Evolutionary conservation across 805 yeast genomes (phyloP).

Genomic region (Zygotorulaspora sp.): DNA sequence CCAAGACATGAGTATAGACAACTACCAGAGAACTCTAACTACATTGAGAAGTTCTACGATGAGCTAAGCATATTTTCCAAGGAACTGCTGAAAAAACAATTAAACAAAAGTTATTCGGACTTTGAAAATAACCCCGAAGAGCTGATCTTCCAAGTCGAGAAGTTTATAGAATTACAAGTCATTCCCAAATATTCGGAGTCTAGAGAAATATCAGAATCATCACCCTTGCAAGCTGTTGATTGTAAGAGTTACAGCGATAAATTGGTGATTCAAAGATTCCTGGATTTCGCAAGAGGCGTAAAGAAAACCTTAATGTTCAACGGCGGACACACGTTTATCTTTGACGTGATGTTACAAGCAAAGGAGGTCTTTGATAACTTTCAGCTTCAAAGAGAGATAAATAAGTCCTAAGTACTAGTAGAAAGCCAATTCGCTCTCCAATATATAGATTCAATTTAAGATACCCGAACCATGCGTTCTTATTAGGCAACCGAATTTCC

Average conservation of each 20-base stretch:
- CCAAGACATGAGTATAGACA: conserved; percentile 38
- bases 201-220: conserved; percentile 1
- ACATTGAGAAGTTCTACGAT: conserved; percentile 46
- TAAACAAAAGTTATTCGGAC: conserved; percentile 36
- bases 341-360: conserved; percentile 53
- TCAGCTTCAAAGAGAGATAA: conserved; percentile 6
- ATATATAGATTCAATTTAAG: no score
- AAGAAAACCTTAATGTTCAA: conserved; percentile 45
- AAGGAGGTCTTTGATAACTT: conserved; percentile 42
- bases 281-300: conserved; percentile 40
- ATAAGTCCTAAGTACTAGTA: neutral
- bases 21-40: conserved; percentile 50
- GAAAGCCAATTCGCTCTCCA: no score
- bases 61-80: conserved; percentile 33
- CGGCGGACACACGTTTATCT: conserved; percentile 54
- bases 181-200: conserved; percentile 20
- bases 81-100: conserved; percentile 19
- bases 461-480: no score
- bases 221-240: conserved; percentile 8
- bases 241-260: conserved; percentile 18
- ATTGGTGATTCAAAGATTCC: conserved; percentile 28
- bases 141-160: conserved; percentile 39
- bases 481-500: no score
- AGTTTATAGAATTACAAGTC: conserved; percentile 35
- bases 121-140: conserved; percentile 39